phyloP scores from a whole-genome alignment of 1,139 yeast species.

The Kodamaea ohmeri region DNA sequence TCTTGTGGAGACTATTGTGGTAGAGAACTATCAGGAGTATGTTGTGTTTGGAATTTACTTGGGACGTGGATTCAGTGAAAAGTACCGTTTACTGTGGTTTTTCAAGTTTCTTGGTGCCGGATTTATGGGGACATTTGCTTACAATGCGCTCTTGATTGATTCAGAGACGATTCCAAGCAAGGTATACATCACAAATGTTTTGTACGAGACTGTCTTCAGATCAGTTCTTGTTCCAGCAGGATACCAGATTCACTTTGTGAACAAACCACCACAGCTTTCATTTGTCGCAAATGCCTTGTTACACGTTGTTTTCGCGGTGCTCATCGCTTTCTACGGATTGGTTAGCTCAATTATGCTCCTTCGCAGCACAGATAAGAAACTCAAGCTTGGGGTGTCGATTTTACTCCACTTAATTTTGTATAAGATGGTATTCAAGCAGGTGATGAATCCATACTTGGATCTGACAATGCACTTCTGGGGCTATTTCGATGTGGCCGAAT shows the following conservation, averaged over 20 bases:
- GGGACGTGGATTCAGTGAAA: background rate
- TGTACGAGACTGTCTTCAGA: slow-evolving; percentile 6
- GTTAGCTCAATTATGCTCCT: slow-evolving; percentile 5
- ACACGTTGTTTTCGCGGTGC: slow-evolving; percentile 8
- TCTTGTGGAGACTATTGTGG: slow-evolving; percentile 2
- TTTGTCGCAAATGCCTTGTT: slow-evolving; percentile 4
- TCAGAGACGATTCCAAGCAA: background rate
- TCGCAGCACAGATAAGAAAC: slow-evolving; percentile 5
- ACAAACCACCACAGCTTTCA: background rate
- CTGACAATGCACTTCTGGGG: slow-evolving; percentile 13
- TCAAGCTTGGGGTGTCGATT: slow-evolving; percentile 11
- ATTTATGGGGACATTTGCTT: slow-evolving; percentile 1
- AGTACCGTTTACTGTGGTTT: background rate
- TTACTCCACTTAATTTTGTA: slow-evolving; percentile 14
- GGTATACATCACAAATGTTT: background rate
- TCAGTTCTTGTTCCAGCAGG: slow-evolving; percentile 8
- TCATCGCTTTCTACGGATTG: slow-evolving; percentile 5
- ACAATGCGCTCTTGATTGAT: slow-evolving; percentile 2
- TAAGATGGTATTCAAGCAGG: slow-evolving; percentile 11
- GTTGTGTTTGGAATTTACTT: slow-evolving; percentile 3
- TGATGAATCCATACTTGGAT: slow-evolving; percentile 8
- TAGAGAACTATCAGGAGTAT: slow-evolving; percentile 6
- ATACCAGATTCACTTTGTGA: background rate
- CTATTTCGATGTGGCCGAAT: slow-evolving; percentile 14
- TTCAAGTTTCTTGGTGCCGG: background rate